Evolutionary conservation across 257 asterid genomes (phyloP).

Genomic region (Solanum piurae): DNA sequence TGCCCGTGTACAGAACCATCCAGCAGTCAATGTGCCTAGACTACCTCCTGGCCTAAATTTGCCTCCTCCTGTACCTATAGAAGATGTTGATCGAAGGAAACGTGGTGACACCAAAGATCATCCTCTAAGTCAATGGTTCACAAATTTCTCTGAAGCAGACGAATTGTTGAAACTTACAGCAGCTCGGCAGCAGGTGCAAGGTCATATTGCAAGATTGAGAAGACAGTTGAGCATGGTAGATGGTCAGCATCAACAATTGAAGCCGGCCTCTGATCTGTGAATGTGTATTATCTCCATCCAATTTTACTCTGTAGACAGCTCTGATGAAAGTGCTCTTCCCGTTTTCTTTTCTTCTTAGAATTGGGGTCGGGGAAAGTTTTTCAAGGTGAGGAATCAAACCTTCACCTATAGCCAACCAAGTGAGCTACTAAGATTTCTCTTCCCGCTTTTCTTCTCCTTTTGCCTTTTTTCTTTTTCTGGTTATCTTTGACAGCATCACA

Average conservation of each 20-base stretch:
- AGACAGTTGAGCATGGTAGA: background rate
- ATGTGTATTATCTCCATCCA: slow-evolving; percentile 8
- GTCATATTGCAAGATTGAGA: background rate
- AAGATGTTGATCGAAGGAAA: slow-evolving; percentile 45
- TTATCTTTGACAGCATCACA: background rate
- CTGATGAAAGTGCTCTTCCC: background rate
- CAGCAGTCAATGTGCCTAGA: slow-evolving; percentile 67
- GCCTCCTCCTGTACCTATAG: slow-evolving; percentile 28
- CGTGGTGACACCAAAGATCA: slow-evolving; percentile 72
- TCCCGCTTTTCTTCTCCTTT: background rate
- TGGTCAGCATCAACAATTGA: background rate
- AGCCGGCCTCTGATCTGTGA: background rate
- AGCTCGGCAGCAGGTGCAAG: slow-evolving; percentile 89
- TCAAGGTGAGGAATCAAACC: background rate
- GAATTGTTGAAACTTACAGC: slow-evolving; percentile 87
- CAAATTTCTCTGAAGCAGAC: slow-evolving; percentile 85
- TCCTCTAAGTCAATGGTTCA: slow-evolving; percentile 70
- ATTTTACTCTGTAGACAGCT: background rate
- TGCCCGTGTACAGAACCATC: slow-evolving; percentile 69
- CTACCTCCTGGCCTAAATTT: slow-evolving; percentile 43
- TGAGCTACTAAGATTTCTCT: background rate
- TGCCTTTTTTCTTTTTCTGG: background rate
- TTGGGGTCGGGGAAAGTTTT: background rate
- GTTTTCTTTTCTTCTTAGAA: background rate
- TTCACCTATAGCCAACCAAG: background rate